Evolutionary conservation across 805 yeast species (phyloP).

Genomic region (Wickerhamiella sorbophila): DNA sequence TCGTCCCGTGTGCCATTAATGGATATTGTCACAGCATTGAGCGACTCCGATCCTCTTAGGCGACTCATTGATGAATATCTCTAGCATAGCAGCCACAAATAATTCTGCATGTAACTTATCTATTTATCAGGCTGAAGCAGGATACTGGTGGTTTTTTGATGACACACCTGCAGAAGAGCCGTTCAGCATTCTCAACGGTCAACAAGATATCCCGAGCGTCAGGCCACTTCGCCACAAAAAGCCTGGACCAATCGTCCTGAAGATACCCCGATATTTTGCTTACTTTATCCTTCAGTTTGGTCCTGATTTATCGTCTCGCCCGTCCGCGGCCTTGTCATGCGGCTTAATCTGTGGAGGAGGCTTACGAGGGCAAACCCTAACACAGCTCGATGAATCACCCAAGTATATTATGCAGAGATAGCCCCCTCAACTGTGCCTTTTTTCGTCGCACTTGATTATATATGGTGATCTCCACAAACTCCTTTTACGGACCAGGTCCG

Average conservation of each 20-base stretch:
- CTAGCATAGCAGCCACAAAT: too few species aligned
- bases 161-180: too few species aligned
- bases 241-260: too few species aligned
- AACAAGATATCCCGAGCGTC: too few species aligned
- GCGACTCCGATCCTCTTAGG: slow-evolving; percentile 15
- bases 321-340: neutral
- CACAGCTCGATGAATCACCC: neutral
- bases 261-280: too few species aligned
- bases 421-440: neutral
- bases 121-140: too few species aligned
- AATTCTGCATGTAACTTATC: too few species aligned
- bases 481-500: neutral
- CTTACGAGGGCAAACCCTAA: neutral
- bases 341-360: neutral
- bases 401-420: neutral
- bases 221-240: too few species aligned
- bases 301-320: too few species aligned
- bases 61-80: slow-evolving; percentile 11
- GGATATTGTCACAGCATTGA: slow-evolving; percentile 21
- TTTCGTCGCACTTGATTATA: neutral
- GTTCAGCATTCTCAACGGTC: neutral
- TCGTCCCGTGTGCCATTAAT: slow-evolving; percentile 22
- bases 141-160: too few species aligned
- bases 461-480: neutral
- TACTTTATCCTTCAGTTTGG: too few species aligned